Base-by-base conservation (phyloP, 331 rosid species). In the Quercus lobata region DNA sequence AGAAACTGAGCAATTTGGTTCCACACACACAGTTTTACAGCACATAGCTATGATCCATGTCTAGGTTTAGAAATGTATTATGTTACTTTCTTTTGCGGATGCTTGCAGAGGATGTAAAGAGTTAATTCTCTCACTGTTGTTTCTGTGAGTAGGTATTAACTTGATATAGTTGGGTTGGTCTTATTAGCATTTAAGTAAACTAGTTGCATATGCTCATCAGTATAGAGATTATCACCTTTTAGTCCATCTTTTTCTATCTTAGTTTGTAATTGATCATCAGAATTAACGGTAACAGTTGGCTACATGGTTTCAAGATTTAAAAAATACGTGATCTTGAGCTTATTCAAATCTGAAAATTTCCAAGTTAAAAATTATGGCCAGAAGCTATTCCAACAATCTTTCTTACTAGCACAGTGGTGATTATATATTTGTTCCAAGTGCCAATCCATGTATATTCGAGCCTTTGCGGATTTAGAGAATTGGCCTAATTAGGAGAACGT, bases 51-150 rank as follows among this genome's bases (percentile, higher is more conserved):
- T 78, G 69, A 77, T 79, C 53, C 37, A 69, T 76, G 79, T 29
- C 18, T 75, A 86, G 88, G 77, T 73, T 69, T 83, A 83, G 86
- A 62, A 60, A 82, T 73, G 56, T 55, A 7, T 41, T 75, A 58
- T 81, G 87, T 69, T 25, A 82, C 80, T 76, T 79, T 57, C 71
- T 66, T 72, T 77, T 74, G 14, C 37, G 17, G 80, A 22, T 62
- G 79, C 52, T 66, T 80, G 52, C 68, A 65, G 55, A 32, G 55
- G 72, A 65, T 74, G 53, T 30, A 65, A n/a, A n/a, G 37, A 37
- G 75, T 74, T 74, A 27, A 54, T 68, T 35, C 24, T 68, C 27
- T 35, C 52, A 19, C 49, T 18, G 15, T 6, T 65, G 55, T 65
- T 30, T 7, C 32, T 30, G 44, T 65, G 22, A 9, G 41, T 29